Percentiles rank a stretch among this genome's conserved stretches.
These are phyloP conservation scores for Pulveroboletus sp. DNA, from an alignment of 768 basidiomycete species.

Conservation along the genomic window DNA sequence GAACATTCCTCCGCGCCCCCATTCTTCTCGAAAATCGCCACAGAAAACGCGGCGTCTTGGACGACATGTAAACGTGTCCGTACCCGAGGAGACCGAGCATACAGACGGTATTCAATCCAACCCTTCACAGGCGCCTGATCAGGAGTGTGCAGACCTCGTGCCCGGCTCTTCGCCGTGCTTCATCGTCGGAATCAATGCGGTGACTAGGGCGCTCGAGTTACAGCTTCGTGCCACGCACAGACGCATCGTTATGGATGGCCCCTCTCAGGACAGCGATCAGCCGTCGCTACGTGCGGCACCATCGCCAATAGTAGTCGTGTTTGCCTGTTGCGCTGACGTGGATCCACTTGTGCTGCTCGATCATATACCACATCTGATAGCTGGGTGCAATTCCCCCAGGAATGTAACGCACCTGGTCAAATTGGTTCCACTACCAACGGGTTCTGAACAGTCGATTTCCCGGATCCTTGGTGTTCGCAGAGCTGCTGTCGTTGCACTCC, in stretches of 20 bases:
- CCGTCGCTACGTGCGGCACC: not conserved
- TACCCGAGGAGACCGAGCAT: slow-evolving; percentile 2
- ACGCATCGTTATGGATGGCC: slow-evolving; percentile 2
- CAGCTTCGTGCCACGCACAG: slow-evolving; percentile 38
- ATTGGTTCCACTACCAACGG: slow-evolving; percentile 61
- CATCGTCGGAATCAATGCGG: slow-evolving; percentile 71
- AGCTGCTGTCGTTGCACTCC: slow-evolving; percentile 60
- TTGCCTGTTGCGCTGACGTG: slow-evolving; percentile 72
- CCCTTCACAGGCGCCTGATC: not conserved
- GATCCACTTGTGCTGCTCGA: slow-evolving; percentile 67
- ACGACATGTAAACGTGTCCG: slow-evolving; percentile 28
- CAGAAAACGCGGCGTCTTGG: not conserved
- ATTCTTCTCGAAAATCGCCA: slow-evolving; percentile 17
- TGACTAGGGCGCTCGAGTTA: slow-evolving; percentile 67
- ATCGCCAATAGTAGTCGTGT: slow-evolving; percentile 38
- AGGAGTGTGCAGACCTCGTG: not conserved
- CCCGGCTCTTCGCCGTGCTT: slow-evolving; percentile 34
- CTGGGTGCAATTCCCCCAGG: slow-evolving; percentile 58
- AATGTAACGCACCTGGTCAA: slow-evolving; percentile 37
- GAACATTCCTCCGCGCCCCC: slow-evolving; percentile 38
- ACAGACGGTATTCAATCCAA: too few species aligned
- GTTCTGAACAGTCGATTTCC: slow-evolving; percentile 59
- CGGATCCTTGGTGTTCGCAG: slow-evolving; percentile 61
- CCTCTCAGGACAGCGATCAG: not conserved
- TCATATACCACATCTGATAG: slow-evolving; percentile 74